phyloP scores from a whole-genome alignment of 345 rosid genomes.

The Brassica cretica region DNA sequence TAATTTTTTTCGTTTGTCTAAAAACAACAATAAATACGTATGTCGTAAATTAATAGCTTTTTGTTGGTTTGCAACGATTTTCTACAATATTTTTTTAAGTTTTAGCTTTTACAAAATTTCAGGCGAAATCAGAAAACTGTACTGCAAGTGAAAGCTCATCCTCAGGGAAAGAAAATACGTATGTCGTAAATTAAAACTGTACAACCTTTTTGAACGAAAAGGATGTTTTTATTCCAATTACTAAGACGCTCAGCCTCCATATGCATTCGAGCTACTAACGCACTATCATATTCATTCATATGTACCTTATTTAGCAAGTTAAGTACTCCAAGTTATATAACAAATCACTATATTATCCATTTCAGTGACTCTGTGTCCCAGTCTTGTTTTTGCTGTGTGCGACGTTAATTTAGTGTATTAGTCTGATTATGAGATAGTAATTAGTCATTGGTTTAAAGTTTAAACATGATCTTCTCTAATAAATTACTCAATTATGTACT shows the following conservation, averaged over 20 bases:
- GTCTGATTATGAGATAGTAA: slow-evolving; percentile 19
- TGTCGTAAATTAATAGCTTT: too few relatives aligned
- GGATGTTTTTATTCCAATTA: slow-evolving; percentile 29
- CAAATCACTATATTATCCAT: background rate
- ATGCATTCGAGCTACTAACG: slow-evolving; percentile 20
- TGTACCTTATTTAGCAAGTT: background rate
- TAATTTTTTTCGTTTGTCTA: too few relatives aligned
- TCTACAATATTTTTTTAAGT: background rate
- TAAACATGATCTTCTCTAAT: slow-evolving; percentile 29
- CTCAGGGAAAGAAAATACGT: slow-evolving; percentile 10
- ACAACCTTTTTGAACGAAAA: slow-evolving; percentile 34
- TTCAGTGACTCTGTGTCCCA: slow-evolving; percentile 10
- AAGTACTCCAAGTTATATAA: background rate
- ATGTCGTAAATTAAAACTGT: slow-evolving; percentile 19
- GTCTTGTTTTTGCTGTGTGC: slow-evolving; percentile 11
- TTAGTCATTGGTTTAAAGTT: slow-evolving; percentile 32
- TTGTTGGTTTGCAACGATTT: background rate
- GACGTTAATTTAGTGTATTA: slow-evolving; percentile 9
- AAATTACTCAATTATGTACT: slow-evolving; percentile 32
- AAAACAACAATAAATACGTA: too few relatives aligned
- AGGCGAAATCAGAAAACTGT: slow-evolving; percentile 4
- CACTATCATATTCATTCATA: slow-evolving; percentile 20
- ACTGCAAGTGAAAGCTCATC: slow-evolving; percentile 37
- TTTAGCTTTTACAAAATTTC: background rate
- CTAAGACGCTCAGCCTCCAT: slow-evolving; percentile 18